Evolutionary conservation across 148 eudicot genomes (phyloP), one percentile per base, ranked within the genome.

Genomic region (Drosera capensis): DNA sequence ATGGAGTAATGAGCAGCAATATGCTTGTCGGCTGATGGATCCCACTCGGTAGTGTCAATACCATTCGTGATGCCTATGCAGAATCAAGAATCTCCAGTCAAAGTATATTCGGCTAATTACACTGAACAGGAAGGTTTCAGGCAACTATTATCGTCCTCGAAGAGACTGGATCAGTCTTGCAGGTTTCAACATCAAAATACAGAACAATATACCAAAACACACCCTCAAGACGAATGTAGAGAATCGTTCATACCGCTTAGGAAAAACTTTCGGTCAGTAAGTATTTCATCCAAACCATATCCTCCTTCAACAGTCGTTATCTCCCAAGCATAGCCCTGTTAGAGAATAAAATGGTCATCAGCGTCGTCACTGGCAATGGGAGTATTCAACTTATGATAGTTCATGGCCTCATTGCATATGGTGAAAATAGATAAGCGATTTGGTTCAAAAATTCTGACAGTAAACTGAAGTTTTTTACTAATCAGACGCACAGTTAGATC

Each of bases 221-320:
- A 3, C 9, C 31, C 31, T 9, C 9, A 28, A n/a, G n/a, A n/a
- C n/a, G 31, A 4, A 3, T 3, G 4, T 28, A 28, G 15, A 36
- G 18, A 9, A 36, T n/a, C 31, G 56, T 2, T 31, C 52, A 25
- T 78, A 92, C 99, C 99, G 35, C 74, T 78, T 20, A 85, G 25
- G 21, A 85, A 88, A 16, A 64, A 58, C 59, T 85, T 81, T 51
- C 99, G 74, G 59, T 75, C 77, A 45, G 64, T 63, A 23, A 92
- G 71, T 34, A 92, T 66, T 66, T 81, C 86, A 8, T 85, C 74
- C 46, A 92, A 61, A 51, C 99, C 99, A 56, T 79, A 71, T 60
- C 99, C 99, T 23, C 99, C 99, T 68, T 92, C 99, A 40, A 62
- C 85, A 11, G 95, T 85, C 28, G 95, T 92, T 55, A 92, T 79